A percentile compares a stretch with the other conserved stretches of the same genome.
Evolutionary conservation across 768 basidiomycete genomes (phyloP).

Genomic region (Obba rivulosa): DNA sequence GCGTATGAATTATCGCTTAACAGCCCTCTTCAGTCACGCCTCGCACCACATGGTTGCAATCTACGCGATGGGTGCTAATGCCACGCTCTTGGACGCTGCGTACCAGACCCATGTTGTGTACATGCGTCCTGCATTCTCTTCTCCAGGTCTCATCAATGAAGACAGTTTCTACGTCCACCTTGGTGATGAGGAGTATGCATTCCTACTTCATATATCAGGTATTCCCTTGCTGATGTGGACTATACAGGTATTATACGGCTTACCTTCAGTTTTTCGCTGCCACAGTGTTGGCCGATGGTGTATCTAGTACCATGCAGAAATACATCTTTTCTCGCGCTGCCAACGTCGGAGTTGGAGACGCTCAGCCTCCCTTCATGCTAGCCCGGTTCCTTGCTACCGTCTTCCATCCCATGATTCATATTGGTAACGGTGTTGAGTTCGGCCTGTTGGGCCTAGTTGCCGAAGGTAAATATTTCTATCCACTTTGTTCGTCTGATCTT

Average conservation of each 20-base stretch:
- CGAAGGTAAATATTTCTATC: slow-evolving; percentile 40
- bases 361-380: slow-evolving; percentile 43
- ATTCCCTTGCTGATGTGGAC: background rate
- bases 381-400: slow-evolving; percentile 48
- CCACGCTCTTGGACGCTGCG: slow-evolving; percentile 32
- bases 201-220: background rate
- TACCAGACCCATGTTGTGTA: slow-evolving; percentile 32
- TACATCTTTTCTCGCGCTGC: slow-evolving; percentile 45
- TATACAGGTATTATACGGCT: slow-evolving; percentile 37
- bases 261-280: slow-evolving; percentile 52
- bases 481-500: background rate
- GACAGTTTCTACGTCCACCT: slow-evolving; percentile 50
- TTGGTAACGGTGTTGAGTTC: slow-evolving; percentile 59
- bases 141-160: slow-evolving; percentile 38
- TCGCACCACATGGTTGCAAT: slow-evolving; percentile 53
- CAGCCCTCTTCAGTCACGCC: slow-evolving; percentile 36
- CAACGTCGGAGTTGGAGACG: slow-evolving; percentile 9
- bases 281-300: slow-evolving; percentile 34
- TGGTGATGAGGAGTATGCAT: slow-evolving; percentile 38
- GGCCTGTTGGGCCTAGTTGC: slow-evolving; percentile 49
- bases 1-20: background rate
- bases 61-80: slow-evolving; percentile 52
- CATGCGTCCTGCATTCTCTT: slow-evolving; percentile 30
- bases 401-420: slow-evolving; percentile 58
- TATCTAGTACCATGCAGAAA: slow-evolving; percentile 42